Evolutionary conservation across 1,284 basidiomycete genomes (phyloP), one percentile per base, ranked within the genome.

Genomic region (Leccinum solheimii): DNA sequence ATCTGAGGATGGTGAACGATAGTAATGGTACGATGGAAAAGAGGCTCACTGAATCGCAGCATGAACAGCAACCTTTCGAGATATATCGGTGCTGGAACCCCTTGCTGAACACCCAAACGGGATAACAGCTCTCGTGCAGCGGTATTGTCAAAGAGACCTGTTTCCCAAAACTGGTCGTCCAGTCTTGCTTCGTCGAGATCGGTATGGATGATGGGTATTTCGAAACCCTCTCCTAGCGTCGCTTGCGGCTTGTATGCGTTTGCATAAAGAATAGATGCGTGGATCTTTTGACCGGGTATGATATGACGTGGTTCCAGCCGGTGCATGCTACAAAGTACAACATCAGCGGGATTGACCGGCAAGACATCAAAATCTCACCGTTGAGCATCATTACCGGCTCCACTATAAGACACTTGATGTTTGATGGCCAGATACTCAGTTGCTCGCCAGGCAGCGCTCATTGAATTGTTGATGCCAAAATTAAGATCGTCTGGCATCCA

Each of bases 401-500:
- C 64, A 51, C 59, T 65, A 26, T 62, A 62, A 3, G 67, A 75
- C 0, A 67, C 65, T 49, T 71, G 69, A n/a, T 69, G 70, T 30
- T 51, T 74, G 34, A 75, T 62, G 5, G 74, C 73, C 4, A 75
- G 2, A 38, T 62, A 61, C 48, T 77, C 73, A 4, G 74, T 7
- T 2, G 36, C 6, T 14, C 51, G 40, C 75, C 74, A 74, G 3
- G 8, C 2, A 14, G 3, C 1, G 6, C 19, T 55, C 66, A 73
- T 63, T 10, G 75, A 72, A 10, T 70, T 6, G 23, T 56, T 64
- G 19, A 55, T 57, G 5, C 66, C 66, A 19, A 59, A 51, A 21
- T 74, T 63, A 13, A 75, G 36, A 51, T 73, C 71, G 9, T 66
- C 68, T 5, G 71, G 71, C 5, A 63, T 56, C 72, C 72, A 75